Percentiles rank a stretch among this genome's conserved stretches.
Evolutionary conservation across 148 eudicot genomes (phyloP).

Genomic region (Rheum nobile): DNA sequence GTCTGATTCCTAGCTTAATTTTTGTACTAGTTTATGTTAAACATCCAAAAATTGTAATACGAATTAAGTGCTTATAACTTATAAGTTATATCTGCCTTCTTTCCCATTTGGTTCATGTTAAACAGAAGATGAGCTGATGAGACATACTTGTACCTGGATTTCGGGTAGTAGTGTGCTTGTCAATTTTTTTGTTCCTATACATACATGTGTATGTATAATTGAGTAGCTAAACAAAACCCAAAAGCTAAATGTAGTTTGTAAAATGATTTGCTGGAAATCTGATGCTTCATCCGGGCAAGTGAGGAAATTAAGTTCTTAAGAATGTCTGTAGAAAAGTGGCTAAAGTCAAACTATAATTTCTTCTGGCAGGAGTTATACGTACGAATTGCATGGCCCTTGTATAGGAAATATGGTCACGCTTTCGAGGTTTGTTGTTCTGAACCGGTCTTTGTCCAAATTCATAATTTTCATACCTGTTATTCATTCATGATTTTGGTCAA

Average conservation of each 20-base stretch:
- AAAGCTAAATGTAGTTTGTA: neutral
- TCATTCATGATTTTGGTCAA: neutral
- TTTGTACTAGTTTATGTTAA: neutral
- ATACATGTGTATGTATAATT: neutral
- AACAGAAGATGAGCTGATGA: neutral
- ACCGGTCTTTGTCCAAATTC: neutral
- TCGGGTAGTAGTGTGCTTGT: neutral
- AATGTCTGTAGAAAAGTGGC: neutral
- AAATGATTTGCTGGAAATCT: neutral
- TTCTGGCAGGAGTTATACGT: conserved; percentile 65
- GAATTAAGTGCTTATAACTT: neutral
- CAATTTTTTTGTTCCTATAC: neutral
- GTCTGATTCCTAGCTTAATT: neutral
- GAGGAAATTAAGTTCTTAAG: neutral
- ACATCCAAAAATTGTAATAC: neutral
- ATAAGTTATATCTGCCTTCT: neutral
- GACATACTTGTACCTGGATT: neutral
- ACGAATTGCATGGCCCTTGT: conserved; percentile 89
- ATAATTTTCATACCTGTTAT: neutral
- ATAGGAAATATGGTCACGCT: conserved; percentile 93
- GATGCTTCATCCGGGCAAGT: neutral
- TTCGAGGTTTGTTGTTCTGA: conserved; percentile 47
- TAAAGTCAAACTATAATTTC: neutral
- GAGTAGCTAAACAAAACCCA: neutral
- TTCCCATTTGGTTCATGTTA: too few species aligned